These are phyloP conservation scores for Rhynchosporium agropyri DNA, from an alignment of 2,329 filamentous ascomycete genomes.

Conservation along the genomic window DNA sequence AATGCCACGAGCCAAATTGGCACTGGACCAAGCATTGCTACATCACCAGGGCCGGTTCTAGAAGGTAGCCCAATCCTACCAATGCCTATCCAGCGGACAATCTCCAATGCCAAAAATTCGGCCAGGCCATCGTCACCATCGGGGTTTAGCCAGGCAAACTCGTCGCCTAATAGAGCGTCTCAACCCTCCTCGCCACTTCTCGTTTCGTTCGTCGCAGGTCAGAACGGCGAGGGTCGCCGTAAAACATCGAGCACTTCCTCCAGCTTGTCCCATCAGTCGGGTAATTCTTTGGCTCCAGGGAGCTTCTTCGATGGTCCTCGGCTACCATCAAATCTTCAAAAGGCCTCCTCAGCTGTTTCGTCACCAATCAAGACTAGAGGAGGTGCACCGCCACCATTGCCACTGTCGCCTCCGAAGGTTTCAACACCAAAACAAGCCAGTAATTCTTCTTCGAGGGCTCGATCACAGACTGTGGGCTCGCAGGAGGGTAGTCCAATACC, in stretches of 20 bases:
- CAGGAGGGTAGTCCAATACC: conserved; percentile 81
- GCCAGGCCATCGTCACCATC: conserved; percentile 88
- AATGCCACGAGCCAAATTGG: conserved; percentile 31
- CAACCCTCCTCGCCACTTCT: conserved; percentile 86
- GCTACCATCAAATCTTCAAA: conserved; percentile 60
- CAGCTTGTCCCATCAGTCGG: conserved; percentile 77
- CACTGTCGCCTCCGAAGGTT: conserved; percentile 65
- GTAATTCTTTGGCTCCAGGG: conserved; percentile 67
- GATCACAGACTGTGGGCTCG: conserved; percentile 91
- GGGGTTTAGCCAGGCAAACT: conserved; percentile 73
- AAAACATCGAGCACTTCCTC: conserved; percentile 93
- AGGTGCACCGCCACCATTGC: conserved; percentile 50
- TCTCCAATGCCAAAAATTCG: conserved; percentile 78
- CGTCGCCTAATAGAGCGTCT: conserved; percentile 85
- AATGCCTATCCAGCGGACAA: conserved; percentile 76
- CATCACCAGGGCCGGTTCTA: conserved; percentile 68
- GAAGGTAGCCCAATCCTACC: conserved; percentile 85
- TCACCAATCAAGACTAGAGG: conserved; percentile 61
- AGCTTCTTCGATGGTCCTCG: conserved; percentile 74
- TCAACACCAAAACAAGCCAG: conserved; percentile 63
- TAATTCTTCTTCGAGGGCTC: conserved; percentile 67
- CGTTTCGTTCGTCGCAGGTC: conserved; percentile 91
- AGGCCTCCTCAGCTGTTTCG: conserved; percentile 54
- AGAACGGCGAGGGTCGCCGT: conserved; percentile 74
- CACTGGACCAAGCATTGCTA: conserved; percentile 29